Conservation (phyloP, 2,329 filamentous ascomycete genomes). For the Trichoderma gracile region DNA sequence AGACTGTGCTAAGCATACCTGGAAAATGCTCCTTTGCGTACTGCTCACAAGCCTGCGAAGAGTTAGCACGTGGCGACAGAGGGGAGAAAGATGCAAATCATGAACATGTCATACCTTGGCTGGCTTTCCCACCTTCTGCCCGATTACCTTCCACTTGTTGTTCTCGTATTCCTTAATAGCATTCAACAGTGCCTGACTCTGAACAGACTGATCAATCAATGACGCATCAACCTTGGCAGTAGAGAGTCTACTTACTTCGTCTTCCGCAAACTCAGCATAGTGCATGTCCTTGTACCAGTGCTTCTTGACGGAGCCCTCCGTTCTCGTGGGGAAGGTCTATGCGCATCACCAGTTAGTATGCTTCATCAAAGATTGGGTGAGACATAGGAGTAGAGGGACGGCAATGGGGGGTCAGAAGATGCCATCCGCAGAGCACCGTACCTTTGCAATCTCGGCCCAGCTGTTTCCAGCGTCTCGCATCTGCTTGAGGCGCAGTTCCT, state of each 20-base stretch:
- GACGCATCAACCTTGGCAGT: neutral
- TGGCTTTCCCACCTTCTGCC: slow-evolving; percentile 94
- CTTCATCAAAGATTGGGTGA: neutral
- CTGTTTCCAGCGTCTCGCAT: slow-evolving; percentile 92
- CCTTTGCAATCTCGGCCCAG: slow-evolving; percentile 99
- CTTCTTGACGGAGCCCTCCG: slow-evolving; percentile 98
- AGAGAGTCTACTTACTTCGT: slow-evolving; percentile 68
- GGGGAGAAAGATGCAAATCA: neutral
- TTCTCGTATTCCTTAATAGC: slow-evolving; percentile 99
- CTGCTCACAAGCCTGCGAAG: slow-evolving; percentile 58
- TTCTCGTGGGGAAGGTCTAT: slow-evolving; percentile 86
- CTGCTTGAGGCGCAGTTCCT: slow-evolving; percentile 87
- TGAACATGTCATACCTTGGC: slow-evolving; percentile 65
- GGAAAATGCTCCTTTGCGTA: slow-evolving; percentile 95
- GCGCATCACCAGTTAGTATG: neutral
- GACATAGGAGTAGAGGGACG: too few relatives aligned
- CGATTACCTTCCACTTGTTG: slow-evolving; percentile 98
- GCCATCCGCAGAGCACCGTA: slow-evolving; percentile 57
- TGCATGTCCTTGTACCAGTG: slow-evolving; percentile 99
- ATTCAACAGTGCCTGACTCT: slow-evolving; percentile 78
- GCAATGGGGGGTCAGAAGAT: neutral
- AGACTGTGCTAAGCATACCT: slow-evolving; percentile 41
- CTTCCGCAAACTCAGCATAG: slow-evolving; percentile 96
- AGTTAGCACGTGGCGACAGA: slow-evolving; percentile 6
- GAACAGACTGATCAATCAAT: slow-evolving; percentile 32